Evolutionary conservation across 169 alveolate genomes (phyloP).

Genomic region (Eimeria mitis): DNA sequence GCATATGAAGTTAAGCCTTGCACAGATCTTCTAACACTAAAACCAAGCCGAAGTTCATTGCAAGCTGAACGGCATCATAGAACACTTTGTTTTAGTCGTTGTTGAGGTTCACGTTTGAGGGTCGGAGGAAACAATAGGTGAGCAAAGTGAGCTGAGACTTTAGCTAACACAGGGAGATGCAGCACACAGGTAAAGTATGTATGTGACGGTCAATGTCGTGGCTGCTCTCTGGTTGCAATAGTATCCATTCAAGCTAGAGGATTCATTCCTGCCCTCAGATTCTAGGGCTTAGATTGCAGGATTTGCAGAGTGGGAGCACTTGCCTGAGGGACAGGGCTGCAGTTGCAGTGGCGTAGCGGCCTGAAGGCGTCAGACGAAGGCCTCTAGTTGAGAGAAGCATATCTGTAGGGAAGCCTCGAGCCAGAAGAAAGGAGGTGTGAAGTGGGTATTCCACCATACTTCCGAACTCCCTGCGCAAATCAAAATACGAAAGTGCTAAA

Average conservation of each 20-base stretch:
- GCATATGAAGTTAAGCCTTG: neutral
- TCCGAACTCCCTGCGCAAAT: conserved; percentile 71
- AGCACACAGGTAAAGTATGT: neutral
- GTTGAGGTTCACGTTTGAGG: neutral
- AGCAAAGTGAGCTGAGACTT: neutral
- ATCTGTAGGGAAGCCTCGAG: conserved; percentile 73
- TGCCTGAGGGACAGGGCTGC: conserved; percentile 74
- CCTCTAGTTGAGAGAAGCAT: conserved; percentile 54
- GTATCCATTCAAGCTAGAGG: neutral
- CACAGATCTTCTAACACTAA: neutral
- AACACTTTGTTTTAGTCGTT: neutral
- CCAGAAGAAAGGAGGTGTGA: conserved; percentile 73
- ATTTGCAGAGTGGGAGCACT: neutral
- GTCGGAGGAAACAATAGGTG: too few relatives aligned
- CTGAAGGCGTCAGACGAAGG: conserved; percentile 70
- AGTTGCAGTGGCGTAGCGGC: conserved; percentile 71
- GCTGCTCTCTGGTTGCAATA: neutral
- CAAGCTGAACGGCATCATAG: neutral
- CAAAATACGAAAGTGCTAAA: neutral
- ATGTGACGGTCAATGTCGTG: neutral
- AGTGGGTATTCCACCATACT: conserved; percentile 73
- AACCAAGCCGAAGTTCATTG: neutral
- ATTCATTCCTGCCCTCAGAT: neutral
- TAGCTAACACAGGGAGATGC: neutral
- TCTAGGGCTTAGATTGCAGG: neutral